Evolutionary conservation across 1,284 basidiomycete genomes (phyloP).

Genomic region (Sanguinoderma infundibulare): DNA sequence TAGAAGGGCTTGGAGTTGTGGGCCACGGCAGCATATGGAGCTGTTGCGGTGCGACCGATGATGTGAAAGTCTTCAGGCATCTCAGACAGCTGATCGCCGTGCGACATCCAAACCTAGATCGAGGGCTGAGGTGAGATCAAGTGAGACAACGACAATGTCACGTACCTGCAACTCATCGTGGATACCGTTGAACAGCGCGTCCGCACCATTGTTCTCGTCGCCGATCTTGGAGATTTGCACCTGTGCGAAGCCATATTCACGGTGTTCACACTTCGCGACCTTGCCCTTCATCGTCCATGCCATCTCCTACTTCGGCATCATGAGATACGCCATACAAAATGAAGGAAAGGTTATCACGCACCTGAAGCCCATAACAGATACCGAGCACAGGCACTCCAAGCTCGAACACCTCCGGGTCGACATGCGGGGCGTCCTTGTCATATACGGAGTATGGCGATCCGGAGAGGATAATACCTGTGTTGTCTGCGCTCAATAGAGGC

Average conservation of each 20-base stretch:
- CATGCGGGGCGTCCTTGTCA: conserved; percentile 90
- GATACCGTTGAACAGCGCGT: conserved; percentile 86
- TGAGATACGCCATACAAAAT: neutral
- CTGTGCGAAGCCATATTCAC: conserved; percentile 95
- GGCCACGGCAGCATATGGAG: conserved; percentile 93
- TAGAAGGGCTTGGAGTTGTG: conserved; percentile 92
- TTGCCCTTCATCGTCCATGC: conserved; percentile 89
- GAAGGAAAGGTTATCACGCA: conserved; percentile 35
- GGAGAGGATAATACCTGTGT: conserved; percentile 91
- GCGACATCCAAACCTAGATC: conserved; percentile 97
- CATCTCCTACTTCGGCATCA: conserved; percentile 71
- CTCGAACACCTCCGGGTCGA: conserved; percentile 94
- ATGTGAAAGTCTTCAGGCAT: conserved; percentile 87
- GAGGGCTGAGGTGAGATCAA: neutral
- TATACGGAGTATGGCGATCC: conserved; percentile 99
- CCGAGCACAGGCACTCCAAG: conserved; percentile 93
- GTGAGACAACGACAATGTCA: conserved; percentile 1
- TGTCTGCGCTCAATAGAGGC: neutral
- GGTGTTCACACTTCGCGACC: conserved; percentile 88
- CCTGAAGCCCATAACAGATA: conserved; percentile 98
- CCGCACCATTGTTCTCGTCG: conserved; percentile 54
- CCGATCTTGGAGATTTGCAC: conserved; percentile 79
- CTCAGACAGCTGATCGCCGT: conserved; percentile 92
- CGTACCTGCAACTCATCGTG: conserved; percentile 83
- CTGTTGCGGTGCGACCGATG: conserved; percentile 87